Base-by-base conservation (phyloP, 257 asterid species). In the Eustoma russellianum region DNA sequence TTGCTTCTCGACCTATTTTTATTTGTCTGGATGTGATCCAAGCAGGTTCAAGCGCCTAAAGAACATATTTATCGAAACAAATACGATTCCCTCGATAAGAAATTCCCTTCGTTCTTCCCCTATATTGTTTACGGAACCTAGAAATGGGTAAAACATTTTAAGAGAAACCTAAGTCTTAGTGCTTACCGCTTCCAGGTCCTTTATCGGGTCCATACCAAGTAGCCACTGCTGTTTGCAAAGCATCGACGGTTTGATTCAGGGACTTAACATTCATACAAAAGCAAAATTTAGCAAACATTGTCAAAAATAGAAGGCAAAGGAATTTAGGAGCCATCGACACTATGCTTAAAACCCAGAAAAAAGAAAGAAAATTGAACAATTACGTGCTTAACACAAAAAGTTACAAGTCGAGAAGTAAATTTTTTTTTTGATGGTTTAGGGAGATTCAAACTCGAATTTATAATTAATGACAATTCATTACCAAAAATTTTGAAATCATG, bases 41-140 rank as follows among this genome's bases (percentile, higher is more conserved):
- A 44, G 48, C 48, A 5, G 16, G 48, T 44, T 44, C 48, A 44
- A 44, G 48, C 16, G 48, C 48, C 16, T n/a, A n/a, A 44, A 44
- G 48, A 44, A 13, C 48, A 44, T 44, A 44, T 44, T 44, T 44
- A 44, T 13, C 48, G 6, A 44, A 47, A 47, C 28, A 47, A 14
- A 47, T 47, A 47, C 28, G 24, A 47, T 47, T 47, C 51, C 51
- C 51, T 16, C 24, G 24, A n/a, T 47, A 47, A 47, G 24, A 47
- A 13, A 47, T 47, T 47, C 51, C 11, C 24, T 47, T 47, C 24
- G 17, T 16, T 47, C 51, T 14, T 47, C 51, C 24, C 15, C 7
- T n/a, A 6, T 47, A 10, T 47, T 47, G 51, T 47, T 47, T 5
- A 47, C 51, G 24, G 24, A 47, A 47, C 15, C 18, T n/a, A n/a